Base-by-base conservation (phyloP, 176 grass and related monocot genomes). In the Thinopyrum elongatum region DNA sequence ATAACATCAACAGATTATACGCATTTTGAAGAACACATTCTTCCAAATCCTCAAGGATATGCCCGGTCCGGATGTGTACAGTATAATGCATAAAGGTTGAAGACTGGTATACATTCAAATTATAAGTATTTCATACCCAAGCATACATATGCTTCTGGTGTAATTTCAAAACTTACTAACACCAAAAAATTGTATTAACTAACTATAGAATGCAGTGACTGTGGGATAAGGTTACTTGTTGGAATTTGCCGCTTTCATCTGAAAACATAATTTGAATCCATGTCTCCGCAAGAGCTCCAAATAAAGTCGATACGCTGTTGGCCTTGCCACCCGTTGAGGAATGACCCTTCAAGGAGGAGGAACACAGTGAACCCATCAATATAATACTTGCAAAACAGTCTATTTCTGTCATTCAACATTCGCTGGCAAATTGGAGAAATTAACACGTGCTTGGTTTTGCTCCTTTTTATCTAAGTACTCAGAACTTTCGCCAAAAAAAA, bases 211-310 rank as follows among this genome's bases (percentile, higher is more conserved):
- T 35, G 30, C 3, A 84, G 10, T 41, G 41, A 36, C 26, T 72
- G 73, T 58, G 55, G 22, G 19, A 51, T 74, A 87, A 28, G 10
- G 68, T 23, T 49, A 98, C 96, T 65, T 95, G 78, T 76, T 90
- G 83, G 95, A 95, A 87, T 94, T 93, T 19, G 90, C 6, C 49
- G 87, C 91, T 86, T 98, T 92, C 58, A 95, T 95, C 85, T 98
- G 91, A 59, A 87, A 84, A 70, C 41, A 36, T 23, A 98, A 95
- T 58, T 86, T 92, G 91, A 98, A 95, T 84, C 89, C 91, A 89
- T 98, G 91, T 84, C 93, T 94, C 70, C 83, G 90, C 72, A 95
- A 78, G 39, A 98, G 93, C 83, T 98, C 95, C 86, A 98, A 71
- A 88, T 98, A 98, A 21, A 98, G 91, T 42, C 93, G 95, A 68